Percentiles rank a stretch among this genome's conserved stretches.
phyloP scores from a whole-genome alignment of 345 rosid genomes.

The Geranium brycei region DNA sequence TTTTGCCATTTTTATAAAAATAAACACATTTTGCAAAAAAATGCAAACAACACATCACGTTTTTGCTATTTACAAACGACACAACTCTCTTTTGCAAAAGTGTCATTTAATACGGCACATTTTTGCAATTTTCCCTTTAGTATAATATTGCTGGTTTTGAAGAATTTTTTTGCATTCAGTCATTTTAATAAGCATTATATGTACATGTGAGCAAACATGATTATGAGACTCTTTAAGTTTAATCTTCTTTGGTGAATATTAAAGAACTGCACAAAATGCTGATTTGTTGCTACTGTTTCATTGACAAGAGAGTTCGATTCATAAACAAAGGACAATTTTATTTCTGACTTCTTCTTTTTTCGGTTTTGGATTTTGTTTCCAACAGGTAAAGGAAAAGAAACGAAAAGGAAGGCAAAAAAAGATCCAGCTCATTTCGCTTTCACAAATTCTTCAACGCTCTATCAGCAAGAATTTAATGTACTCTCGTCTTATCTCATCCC shows the following conservation, averaged over 20 bases:
- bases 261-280: constrained; percentile 1
- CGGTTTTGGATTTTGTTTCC: constrained; percentile 19
- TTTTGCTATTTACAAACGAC: too few relatives aligned
- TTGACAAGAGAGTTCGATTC: constrained; percentile 13
- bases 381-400: constrained; percentile 15
- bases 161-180: too few relatives aligned
- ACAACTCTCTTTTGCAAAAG: too few relatives aligned
- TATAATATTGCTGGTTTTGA: too few relatives aligned
- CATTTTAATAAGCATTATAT: too few relatives aligned
- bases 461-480: not conserved
- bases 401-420: constrained; percentile 4
- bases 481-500: constrained; percentile 13
- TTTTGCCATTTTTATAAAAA: too few relatives aligned
- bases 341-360: constrained; percentile 17
- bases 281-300: constrained; percentile 14
- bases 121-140: too few relatives aligned
- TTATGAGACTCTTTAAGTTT: too few relatives aligned
- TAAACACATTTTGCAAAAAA: too few relatives aligned
- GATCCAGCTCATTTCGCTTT: constrained; percentile 11
- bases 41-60: too few relatives aligned
- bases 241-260: not conserved
- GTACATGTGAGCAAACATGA: too few relatives aligned
- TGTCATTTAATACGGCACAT: too few relatives aligned
- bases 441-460: constrained; percentile 1
- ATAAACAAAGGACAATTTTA: constrained; percentile 15